Base-by-base conservation (phyloP, 352 stramenopile species). In the Pilasporangium apinafurcum region DNA sequence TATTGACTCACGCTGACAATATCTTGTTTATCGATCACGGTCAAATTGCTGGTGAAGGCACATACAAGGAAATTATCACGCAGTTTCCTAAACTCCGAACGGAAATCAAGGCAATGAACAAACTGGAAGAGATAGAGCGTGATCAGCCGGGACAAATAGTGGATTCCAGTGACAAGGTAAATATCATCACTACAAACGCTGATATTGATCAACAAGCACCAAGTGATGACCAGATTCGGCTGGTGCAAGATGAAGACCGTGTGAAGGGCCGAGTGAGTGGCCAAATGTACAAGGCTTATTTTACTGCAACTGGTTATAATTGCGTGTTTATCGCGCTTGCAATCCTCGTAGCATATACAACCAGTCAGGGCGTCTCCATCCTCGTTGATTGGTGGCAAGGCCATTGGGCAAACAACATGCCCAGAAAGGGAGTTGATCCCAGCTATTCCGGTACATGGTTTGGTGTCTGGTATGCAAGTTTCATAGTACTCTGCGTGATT, bases 11-110 rank as follows among this genome's bases (percentile, higher is more conserved):
- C 21, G 51, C 53, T 16, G 57, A 72, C 38, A 17, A 34, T 4
- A 56, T 86, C 17, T 13, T 80, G 3, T 52, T 80, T 10, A 37
- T 96, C 24, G 38, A 66, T 8, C 51, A 89, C 42, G 84, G 83
- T 20, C 36, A 44, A 13, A 65, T 96, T 17, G 63, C 61, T 12
- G 83, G 93, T 50, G 44, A 71, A 35, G 88, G 84, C 4, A 74
- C 62, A 4, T 95, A 68, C 60, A 18, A 59, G 10, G 69, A 84
- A 18, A 57, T 95, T 13, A 62, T 65, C 18, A 56, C 36, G 4
- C 52, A n/a, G 13, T 53, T 61, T n/a, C 17, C 41, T 10, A 13
- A 57, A 37, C 32, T 64, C 24, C 4, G 20, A 0, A 54, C 29
- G 16, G 44, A 54, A 44, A 51, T 39, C 14, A 41, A 48, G 2